Conservation (phyloP, 140 eudicot genomes). For the Stevia rebaudiana region DNA sequence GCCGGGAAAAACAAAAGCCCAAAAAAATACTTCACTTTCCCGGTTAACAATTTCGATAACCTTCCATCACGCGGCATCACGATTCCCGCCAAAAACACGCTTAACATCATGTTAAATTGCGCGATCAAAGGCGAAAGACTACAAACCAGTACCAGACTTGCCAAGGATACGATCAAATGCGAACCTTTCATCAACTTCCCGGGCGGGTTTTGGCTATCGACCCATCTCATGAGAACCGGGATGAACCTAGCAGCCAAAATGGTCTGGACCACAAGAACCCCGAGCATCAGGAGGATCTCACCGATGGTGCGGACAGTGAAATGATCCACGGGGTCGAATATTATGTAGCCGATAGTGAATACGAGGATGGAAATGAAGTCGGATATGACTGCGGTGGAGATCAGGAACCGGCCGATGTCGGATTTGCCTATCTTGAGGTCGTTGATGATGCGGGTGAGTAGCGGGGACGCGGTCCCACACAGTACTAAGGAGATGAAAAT, state of each 20-base stretch:
- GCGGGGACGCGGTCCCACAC: slow-evolving; percentile 71
- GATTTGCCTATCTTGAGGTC: slow-evolving; percentile 85
- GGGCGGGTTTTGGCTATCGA: slow-evolving; percentile 73
- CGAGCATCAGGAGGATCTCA: slow-evolving; percentile 13
- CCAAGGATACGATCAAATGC: slow-evolving; percentile 61
- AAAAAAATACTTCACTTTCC: slow-evolving; percentile 62
- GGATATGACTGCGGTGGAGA: slow-evolving; percentile 58
- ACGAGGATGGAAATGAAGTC: slow-evolving; percentile 51
- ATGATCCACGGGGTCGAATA: slow-evolving; percentile 35
- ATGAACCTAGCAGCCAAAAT: slow-evolving; percentile 41
- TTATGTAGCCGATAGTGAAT: slow-evolving; percentile 39
- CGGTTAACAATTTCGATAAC: slow-evolving; percentile 54
- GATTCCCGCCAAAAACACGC: slow-evolving; percentile 71
- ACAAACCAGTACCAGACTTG: slow-evolving; percentile 49
- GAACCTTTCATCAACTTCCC: slow-evolving; percentile 86
- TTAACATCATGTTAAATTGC: slow-evolving; percentile 45
- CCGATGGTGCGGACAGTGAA: slow-evolving; percentile 15
- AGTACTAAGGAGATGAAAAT: slow-evolving; percentile 48
- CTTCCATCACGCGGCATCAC: slow-evolving; percentile 87
- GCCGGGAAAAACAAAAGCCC: slow-evolving; percentile 54
- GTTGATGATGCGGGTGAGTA: slow-evolving; percentile 52
- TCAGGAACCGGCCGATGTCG: slow-evolving; percentile 64
- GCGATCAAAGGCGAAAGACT: slow-evolving; percentile 51
- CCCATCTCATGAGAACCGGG: slow-evolving; percentile 67
- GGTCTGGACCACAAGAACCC: slow-evolving; percentile 32